Base-by-base conservation (phyloP, 805 yeast species). In the Metschnikowia sp. region DNA sequence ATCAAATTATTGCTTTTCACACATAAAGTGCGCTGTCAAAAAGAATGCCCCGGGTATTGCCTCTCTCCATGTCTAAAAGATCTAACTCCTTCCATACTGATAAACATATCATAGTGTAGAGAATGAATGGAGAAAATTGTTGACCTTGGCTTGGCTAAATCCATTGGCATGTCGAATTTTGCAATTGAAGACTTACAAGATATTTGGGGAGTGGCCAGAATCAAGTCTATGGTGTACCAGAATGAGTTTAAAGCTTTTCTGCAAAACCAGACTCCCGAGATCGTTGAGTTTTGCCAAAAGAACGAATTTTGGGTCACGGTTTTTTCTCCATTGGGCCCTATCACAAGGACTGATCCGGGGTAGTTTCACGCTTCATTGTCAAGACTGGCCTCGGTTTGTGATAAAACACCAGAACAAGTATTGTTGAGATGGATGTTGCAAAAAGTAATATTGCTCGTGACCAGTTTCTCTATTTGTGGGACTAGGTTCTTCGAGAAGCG, bases 111-210 rank as follows among this genome's bases (percentile, higher is more conserved):
- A 36, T 65, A 66, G 41, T 72, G 78, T n/a, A 80, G 84, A 84
- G 65, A 68, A 36, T 62, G 68, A 22, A 51, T 78, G 65, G 83
- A 81, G 56, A 61, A 68, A 45, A 57, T 78, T 22, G 69, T 72
- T 52, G 74, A 74, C 36, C 75, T 74, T 13, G 86, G 87, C 6
- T 72, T 72, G 50, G 81, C 78, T 46, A 78, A 76, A 55, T 71
- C 70, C 54, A 79, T 80, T 57, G 84, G 84, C 42, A 84, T 83
- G 39, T 83, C 87, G 6, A 83, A 83, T 57, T 82, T 79, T 53
- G 58, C 74, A 8, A 70, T 71, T 3, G 68, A 67, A 26, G 74
- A 76, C 49, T 62, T 83, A 46, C 64, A 79, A 50, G 56, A 61
- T 36, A 57, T 83, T 10, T 57, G 76, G 40, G 63, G 68, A 29